A percentile compares a stretch with the other conserved stretches of the same genome.
phyloP scores from a whole-genome alignment of 1,284 basidiomycete genomes.

The Cerioporus squamosus region DNA sequence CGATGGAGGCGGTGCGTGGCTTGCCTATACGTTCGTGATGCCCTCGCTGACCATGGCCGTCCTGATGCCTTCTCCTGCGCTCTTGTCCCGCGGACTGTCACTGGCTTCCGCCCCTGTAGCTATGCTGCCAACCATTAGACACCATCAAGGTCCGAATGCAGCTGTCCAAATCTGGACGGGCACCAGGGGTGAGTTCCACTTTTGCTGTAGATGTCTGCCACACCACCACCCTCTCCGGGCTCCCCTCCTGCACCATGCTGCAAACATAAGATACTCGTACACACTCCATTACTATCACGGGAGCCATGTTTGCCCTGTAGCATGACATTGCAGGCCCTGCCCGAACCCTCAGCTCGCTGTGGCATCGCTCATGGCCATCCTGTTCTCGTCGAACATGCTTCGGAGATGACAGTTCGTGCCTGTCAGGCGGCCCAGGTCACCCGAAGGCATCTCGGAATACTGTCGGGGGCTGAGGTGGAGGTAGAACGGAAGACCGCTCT shows the following conservation, averaged over 20 bases:
- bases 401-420: too few species aligned
- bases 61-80: not conserved
- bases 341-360: too few species aligned
- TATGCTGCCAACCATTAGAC: conserved; percentile 86
- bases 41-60: not conserved
- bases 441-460: too few species aligned
- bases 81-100: not conserved
- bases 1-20: conserved; percentile 83
- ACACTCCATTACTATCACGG: too few species aligned
- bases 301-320: too few species aligned
- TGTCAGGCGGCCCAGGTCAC: too few species aligned
- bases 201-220: not conserved
- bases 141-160: conserved; percentile 99
- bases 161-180: conserved; percentile 79
- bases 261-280: too few species aligned
- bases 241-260: too few species aligned
- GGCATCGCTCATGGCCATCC: not conserved
- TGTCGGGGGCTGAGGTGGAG: not conserved
- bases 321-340: too few species aligned
- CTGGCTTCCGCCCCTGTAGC: conserved; percentile 40
- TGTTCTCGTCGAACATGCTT: not conserved
- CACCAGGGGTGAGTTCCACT: conserved; percentile 75
- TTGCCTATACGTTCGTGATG: not conserved
- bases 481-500: conserved; percentile 5
- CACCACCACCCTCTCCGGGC: not conserved